phyloP scores from a whole-genome alignment of 345 rosid species.

The Raphanus sativus region DNA sequence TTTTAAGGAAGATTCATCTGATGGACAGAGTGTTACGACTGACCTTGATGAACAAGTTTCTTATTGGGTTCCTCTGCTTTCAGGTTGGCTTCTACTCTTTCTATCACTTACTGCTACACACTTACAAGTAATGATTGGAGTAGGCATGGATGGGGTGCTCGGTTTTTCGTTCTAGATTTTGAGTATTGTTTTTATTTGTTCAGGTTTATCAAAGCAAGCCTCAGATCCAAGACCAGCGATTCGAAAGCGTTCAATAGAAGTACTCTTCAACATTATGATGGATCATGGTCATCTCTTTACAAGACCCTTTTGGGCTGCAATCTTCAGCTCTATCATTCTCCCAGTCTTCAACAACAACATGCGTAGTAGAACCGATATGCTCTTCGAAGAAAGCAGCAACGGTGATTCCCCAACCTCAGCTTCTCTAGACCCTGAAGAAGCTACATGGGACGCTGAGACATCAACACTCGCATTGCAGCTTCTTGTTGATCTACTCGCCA shows the following conservation, averaged over 20 bases:
- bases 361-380: constrained; percentile 49
- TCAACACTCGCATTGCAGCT: constrained; percentile 66
- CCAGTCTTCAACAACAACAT: constrained; percentile 59
- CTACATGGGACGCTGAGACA: constrained; percentile 81
- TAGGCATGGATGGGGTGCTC: not conserved
- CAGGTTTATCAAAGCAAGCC: constrained; percentile 85
- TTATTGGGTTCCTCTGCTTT: constrained; percentile 89
- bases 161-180: not conserved
- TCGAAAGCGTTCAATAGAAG: constrained; percentile 81
- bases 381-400: constrained; percentile 40
- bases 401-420: constrained; percentile 44
- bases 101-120: not conserved
- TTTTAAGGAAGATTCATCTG: constrained; percentile 42
- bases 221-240: constrained; percentile 78
- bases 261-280: constrained; percentile 81
- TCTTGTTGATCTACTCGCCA: constrained; percentile 68
- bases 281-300: constrained; percentile 97
- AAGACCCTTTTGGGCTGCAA: constrained; percentile 59
- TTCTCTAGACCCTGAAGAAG: constrained; percentile 54
- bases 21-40: constrained; percentile 33
- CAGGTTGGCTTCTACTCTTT: constrained; percentile 50
- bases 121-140: not conserved
- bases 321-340: constrained; percentile 59
- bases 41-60: constrained; percentile 78
- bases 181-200: constrained; percentile 26